Evolutionary conservation across 2,329 filamentous ascomycete genomes (phyloP), one percentile per base, ranked within the genome.

Genomic region (Penicillium olsonii): DNA sequence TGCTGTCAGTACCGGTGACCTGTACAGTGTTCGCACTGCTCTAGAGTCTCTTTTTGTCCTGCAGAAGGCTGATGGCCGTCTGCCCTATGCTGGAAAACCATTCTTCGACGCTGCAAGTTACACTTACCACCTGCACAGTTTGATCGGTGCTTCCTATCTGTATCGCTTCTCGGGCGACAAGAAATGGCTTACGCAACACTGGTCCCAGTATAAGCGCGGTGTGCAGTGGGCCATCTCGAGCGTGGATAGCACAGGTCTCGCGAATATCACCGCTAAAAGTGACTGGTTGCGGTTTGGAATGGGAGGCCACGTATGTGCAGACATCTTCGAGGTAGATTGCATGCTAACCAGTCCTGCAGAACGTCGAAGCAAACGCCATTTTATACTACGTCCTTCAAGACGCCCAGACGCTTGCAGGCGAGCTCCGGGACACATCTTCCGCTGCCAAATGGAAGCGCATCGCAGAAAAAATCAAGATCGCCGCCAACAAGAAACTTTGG

Each of bases 111-210:
- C 64, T 2, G 64, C 70, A 31, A 78, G 75, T 10, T 79, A 78
- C 52, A 84, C 82, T 0, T 84, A 84, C 54, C 81, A 84, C 53
- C 59, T 79, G 0, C 77, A 78, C 55, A 75, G 69, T 2, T 54
- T 80, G 31, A 72, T 77, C 19, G 76, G 73, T 9, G 64, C 76
- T 0, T 68, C 71, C 2, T 73, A 78, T 52, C 73, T 76, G 49
- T 77, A 75, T 48, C 61, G 70, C 1, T 76, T 71, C 51, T 73
- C 72, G 5, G 70, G 70, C 1, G 68, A 78, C 29, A 54, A 68
- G 2, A 47, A 56, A 0, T 79, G 73, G 55, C 61, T 78, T 0
- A 45, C 63, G 4, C 61, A 54, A 3, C 67, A 75, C n/a, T 79
- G 77, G 77, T 48, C 61, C 4, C 63, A 69, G 35, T 77, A 69